Conservation (phyloP, 2,329 filamentous ascomycete species). For the Ophiostoma perfectum region DNA sequence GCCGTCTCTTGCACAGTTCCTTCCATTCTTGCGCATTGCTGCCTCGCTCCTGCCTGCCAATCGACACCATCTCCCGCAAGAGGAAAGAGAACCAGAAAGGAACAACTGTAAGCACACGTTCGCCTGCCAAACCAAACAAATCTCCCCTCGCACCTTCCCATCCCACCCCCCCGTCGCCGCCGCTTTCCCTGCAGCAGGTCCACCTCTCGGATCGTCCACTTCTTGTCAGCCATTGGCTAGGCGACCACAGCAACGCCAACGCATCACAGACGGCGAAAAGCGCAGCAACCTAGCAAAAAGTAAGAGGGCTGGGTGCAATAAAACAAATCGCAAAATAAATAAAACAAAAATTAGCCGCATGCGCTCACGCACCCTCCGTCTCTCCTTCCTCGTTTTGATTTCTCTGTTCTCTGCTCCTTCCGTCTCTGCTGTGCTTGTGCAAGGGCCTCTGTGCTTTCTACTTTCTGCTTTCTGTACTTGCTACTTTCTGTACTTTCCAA, state of each 20-base stretch:
- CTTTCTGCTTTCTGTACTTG: not conserved
- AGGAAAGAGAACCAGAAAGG: no score
- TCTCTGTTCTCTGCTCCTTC: conserved; percentile 14
- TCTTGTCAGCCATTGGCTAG: conserved; percentile 27
- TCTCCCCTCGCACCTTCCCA: conserved; percentile 11
- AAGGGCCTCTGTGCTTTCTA: not conserved
- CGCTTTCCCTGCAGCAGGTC: conserved; percentile 26
- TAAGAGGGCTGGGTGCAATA: conserved; percentile 14
- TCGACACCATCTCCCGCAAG: not conserved
- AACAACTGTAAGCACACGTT: no score
- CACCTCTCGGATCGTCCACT: conserved; percentile 24
- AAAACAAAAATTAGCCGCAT: conserved; percentile 12
- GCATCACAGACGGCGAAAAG: conserved; percentile 26
- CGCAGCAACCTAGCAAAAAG: conserved; percentile 21
- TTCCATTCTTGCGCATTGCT: not conserved
- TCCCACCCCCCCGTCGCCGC: conserved; percentile 21
- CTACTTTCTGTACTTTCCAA: not conserved
- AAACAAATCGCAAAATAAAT: conserved; percentile 11
- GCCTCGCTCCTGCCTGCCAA: conserved; percentile 1
- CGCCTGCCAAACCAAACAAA: no score
- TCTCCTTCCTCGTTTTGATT: conserved; percentile 9
- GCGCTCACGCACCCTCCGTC: not conserved
- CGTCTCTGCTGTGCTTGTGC: conserved; percentile 2
- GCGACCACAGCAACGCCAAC: conserved; percentile 28
- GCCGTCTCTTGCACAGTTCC: not conserved